phyloP scores from a whole-genome alignment of 1,284 basidiomycete species.

The Cryptococcus depauperatus region DNA sequence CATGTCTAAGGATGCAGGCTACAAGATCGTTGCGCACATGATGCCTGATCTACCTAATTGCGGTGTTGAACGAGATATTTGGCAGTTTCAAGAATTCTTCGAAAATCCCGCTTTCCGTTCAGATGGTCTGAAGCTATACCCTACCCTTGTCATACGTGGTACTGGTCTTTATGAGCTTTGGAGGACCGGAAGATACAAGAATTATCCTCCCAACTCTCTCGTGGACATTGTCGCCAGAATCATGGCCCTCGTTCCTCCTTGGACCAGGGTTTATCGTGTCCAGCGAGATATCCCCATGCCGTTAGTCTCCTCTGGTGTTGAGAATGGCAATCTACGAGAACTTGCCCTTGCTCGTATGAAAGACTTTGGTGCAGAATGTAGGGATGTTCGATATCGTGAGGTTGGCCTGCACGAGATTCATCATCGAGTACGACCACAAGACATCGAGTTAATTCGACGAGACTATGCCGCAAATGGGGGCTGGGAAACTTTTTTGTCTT shows the following conservation, averaged over 20 bases:
- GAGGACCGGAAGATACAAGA: constrained; percentile 95
- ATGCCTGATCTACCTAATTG: constrained; percentile 98
- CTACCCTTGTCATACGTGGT: constrained; percentile 94
- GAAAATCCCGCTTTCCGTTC: constrained; percentile 97
- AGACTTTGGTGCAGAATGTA: constrained; percentile 95
- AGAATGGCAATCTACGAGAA: constrained; percentile 96
- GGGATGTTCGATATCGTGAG: constrained; percentile 95
- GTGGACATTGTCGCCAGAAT: constrained; percentile 96
- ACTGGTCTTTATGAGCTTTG: constrained; percentile 96
- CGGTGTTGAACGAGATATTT: constrained; percentile 91
- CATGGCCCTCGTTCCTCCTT: constrained; percentile 92
- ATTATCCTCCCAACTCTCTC: constrained; percentile 95
- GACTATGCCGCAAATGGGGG: constrained; percentile 97
- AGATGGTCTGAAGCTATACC: constrained; percentile 97
- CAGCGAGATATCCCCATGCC: constrained; percentile 96
- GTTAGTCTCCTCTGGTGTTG: constrained; percentile 90
- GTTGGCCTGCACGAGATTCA: constrained; percentile 99
- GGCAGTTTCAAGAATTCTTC: constrained; percentile 97
- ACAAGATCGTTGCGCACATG: constrained; percentile 99
- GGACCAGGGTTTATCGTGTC: constrained; percentile 97
- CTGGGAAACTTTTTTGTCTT: constrained; percentile 99
- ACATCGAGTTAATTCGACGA: constrained; percentile 90
- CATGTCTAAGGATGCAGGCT: constrained; percentile 95
- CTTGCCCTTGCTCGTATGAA: constrained; percentile 95
- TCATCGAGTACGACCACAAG: constrained; percentile 90